Conservation (phyloP, 2,329 filamentous ascomycete genomes). For the Stemphylium vesicarium region DNA sequence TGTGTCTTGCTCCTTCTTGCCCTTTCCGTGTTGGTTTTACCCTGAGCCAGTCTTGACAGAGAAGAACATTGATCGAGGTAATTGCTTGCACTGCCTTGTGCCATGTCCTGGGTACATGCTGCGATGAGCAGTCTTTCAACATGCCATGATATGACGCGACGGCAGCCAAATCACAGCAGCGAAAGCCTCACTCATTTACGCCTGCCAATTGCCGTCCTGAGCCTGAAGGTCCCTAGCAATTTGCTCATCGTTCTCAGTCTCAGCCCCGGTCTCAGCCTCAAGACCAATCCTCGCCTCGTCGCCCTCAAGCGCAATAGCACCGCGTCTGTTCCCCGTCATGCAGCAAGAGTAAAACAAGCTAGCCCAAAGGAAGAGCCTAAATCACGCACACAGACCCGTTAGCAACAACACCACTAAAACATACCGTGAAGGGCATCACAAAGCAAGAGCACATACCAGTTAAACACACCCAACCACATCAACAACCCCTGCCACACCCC, state of each 20-base stretch:
- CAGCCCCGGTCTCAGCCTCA: conserved; percentile 8
- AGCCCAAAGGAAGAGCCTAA: conserved; percentile 35
- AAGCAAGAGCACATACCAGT: conserved; percentile 24
- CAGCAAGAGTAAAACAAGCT: conserved; percentile 36
- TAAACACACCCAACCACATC: conserved; percentile 31
- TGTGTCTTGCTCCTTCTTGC: too few relatives aligned
- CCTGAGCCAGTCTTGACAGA: too few relatives aligned
- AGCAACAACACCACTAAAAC: neutral
- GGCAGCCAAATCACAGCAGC: too few relatives aligned
- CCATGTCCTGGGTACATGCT: too few relatives aligned
- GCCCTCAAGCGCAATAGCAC: conserved; percentile 29
- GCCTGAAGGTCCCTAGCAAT: conserved; percentile 28
- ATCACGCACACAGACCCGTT: neutral
- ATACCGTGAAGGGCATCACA: too few relatives aligned
- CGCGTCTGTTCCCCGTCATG: conserved; percentile 29
- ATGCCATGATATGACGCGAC: too few relatives aligned
- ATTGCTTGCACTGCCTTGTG: too few relatives aligned
- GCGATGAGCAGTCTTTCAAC: too few relatives aligned
- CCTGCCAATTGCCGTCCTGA: conserved; percentile 28
- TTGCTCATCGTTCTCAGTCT: conserved; percentile 22
- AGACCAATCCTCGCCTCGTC: conserved; percentile 28
- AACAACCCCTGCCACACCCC: conserved; percentile 26
- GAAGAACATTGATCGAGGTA: too few relatives aligned
- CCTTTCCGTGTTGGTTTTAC: too few relatives aligned
- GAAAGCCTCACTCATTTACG: neutral